phyloP scores from a whole-genome alignment of 768 basidiomycete genomes.

The Basidioascus undulatus region DNA sequence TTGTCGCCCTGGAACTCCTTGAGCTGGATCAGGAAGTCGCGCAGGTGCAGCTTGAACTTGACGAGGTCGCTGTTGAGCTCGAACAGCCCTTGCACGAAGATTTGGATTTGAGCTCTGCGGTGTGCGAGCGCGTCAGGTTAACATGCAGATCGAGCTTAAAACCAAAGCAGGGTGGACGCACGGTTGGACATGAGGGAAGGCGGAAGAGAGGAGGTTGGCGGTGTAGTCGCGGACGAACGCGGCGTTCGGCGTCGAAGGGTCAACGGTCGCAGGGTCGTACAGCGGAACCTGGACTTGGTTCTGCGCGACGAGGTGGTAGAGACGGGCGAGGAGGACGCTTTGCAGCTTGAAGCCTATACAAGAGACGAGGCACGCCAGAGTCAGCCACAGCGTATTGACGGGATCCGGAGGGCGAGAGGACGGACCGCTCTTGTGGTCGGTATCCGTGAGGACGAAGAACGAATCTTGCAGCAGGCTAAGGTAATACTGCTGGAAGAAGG shows the following conservation, averaged over 20 bases:
- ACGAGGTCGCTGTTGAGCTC: slow-evolving; percentile 21
- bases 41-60: slow-evolving; percentile 57
- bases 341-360: slow-evolving; percentile 67
- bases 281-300: slow-evolving; percentile 58
- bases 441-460: slow-evolving; percentile 89
- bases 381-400: not conserved
- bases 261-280: slow-evolving; percentile 47
- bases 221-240: slow-evolving; percentile 65
- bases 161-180: slow-evolving; percentile 20
- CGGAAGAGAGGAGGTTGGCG: slow-evolving; percentile 56
- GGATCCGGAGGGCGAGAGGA: too few species aligned
- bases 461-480: slow-evolving; percentile 81
- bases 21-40: slow-evolving; percentile 92
- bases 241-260: slow-evolving; percentile 46
- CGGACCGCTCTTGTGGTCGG: slow-evolving; percentile 81
- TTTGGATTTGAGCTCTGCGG: slow-evolving; percentile 18
- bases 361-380: not conserved
- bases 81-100: slow-evolving; percentile 21
- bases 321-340: slow-evolving; percentile 65
- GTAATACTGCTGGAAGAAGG: slow-evolving; percentile 92
- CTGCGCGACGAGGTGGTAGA: slow-evolving; percentile 77
- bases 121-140: not conserved
- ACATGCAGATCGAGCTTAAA: not conserved
- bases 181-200: slow-evolving; percentile 82
- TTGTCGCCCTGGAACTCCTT: slow-evolving; percentile 95